phyloP scores from a whole-genome alignment of 179 eudicot genomes.

The Beta lomatogona region DNA sequence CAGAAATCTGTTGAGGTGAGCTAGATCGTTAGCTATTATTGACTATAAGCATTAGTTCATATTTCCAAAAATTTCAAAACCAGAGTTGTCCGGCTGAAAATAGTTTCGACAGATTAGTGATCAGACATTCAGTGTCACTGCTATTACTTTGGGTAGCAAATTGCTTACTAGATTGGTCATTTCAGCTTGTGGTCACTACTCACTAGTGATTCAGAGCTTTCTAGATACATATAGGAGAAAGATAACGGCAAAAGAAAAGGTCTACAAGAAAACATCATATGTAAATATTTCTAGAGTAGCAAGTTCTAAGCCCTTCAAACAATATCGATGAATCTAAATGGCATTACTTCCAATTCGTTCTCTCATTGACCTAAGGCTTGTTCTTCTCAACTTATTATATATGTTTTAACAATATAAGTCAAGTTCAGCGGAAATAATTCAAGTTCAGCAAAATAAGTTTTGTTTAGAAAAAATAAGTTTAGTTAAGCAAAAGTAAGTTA shows the following conservation, averaged over 20 bases:
- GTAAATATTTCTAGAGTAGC: neutral
- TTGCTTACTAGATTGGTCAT: neutral
- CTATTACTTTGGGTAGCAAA: neutral
- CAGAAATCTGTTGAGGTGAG: conserved; percentile 85
- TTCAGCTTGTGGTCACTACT: neutral
- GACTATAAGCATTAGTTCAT: neutral
- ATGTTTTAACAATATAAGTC: too few relatives aligned
- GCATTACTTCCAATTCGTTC: neutral
- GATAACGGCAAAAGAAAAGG: neutral
- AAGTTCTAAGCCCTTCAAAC: too few relatives aligned
- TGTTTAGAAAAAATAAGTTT: too few relatives aligned
- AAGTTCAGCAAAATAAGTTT: too few relatives aligned
- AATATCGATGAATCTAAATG: neutral
- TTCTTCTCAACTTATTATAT: too few relatives aligned
- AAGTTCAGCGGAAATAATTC: too few relatives aligned
- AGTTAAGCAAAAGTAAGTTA: too few relatives aligned
- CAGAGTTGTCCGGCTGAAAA: too few relatives aligned
- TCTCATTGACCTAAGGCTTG: neutral
- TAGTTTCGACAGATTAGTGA: too few relatives aligned
- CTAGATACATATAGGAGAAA: neutral
- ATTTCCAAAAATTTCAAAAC: too few relatives aligned
- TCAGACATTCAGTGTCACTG: neutral
- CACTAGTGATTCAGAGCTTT: neutral
- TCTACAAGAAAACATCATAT: neutral
- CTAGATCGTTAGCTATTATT: conserved; percentile 19